Evolutionary conservation across 768 basidiomycete species (phyloP), one percentile per base, ranked within the genome.

Genomic region (Tricholoma terreum): DNA sequence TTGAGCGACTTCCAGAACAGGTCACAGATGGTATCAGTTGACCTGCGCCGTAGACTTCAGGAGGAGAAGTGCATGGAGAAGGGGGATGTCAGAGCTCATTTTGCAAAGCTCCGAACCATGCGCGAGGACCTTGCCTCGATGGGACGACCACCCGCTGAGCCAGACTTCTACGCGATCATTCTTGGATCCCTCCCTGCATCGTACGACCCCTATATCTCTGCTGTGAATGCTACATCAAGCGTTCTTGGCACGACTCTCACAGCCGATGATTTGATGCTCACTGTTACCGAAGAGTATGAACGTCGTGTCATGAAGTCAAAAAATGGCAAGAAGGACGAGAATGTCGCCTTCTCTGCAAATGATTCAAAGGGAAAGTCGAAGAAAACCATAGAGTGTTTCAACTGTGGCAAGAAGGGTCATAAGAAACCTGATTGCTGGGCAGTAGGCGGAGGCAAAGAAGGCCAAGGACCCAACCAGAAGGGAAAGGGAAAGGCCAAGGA

Each of bases 161-260:
- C n/a, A n/a, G n/a, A n/a, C n/a, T n/a, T n/a, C n/a, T n/a, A n/a
- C n/a, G n/a, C n/a, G n/a, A n/a, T n/a, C n/a, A n/a, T n/a, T 31
- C 63, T 74, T 31, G 56, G 60, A 15, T 77, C 75, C 3, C 67
- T 77, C 11, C 75, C 75, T 12, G 12, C 48, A 7, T 71, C 68
- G n/a, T 77, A 71, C 54, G 69, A 72, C 52, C 48, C 71, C 27
- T 67, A 61, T 45, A 62, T 74, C 54, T 66, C 71, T n/a, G 55
- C 70, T n/a, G 52, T 75, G 22, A 64, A 61, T 15, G 64, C 69
- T 1, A 65, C 70, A 3, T 57, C 62, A 1, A 56, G 56, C 27
- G 50, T 68, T 15, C 58, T 63, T n/a, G 58, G 59, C 19, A 66
- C 54, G 1, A 57, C 61, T 22, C 52, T 72, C n/a, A 50, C 56